Base-by-base conservation (phyloP, 257 asterid species). In the Plantago elongata region DNA sequence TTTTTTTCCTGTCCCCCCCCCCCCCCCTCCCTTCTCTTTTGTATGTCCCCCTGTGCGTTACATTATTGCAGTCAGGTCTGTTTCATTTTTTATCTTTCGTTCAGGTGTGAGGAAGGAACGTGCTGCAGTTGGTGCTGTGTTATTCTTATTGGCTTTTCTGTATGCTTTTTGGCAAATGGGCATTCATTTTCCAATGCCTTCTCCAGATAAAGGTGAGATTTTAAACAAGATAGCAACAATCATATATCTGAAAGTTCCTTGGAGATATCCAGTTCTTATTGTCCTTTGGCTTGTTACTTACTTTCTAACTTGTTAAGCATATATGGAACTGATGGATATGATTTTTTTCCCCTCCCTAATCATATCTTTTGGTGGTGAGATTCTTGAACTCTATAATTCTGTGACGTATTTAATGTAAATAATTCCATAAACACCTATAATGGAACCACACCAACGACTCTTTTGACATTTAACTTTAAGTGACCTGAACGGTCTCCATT, bases 101-200 rank as follows among this genome's bases (percentile, higher is more conserved):
- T 69, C 83, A 89, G 99, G 97, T 40, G 61, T 93, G 76, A 85
- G 92, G 75, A 83, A 77, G 79, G 88, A 87, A 54, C 83, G 99
- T 57, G 94, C 99, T 75, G 84, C 96, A 12, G 79, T 87, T 80
- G 96, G 85, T 69, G 94, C 95, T 60, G 45, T 77, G 78, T 22
- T 93, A 62, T 93, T 93, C 77, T 73, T 93, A 72, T 73, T 66
- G 66, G 96, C 76, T 57, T 93, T 89, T 79, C 96, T 93, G n/a
- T 93, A 93, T 74, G 95, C 77, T 49, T 93, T 93, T 76, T 93
- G 99, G 99, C 90, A 96, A 68, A 75, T 93, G 88, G 99, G 99
- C 42, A 82, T 93, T 80, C 99, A 93, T 77, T 93, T 93, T 69
- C 99, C 99, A 16, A 93, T 93, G 99, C 99, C 97, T 71, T 89